Evolutionary conservation across 805 yeast species (phyloP).

Genomic region (Kodamaea laetipori): DNA sequence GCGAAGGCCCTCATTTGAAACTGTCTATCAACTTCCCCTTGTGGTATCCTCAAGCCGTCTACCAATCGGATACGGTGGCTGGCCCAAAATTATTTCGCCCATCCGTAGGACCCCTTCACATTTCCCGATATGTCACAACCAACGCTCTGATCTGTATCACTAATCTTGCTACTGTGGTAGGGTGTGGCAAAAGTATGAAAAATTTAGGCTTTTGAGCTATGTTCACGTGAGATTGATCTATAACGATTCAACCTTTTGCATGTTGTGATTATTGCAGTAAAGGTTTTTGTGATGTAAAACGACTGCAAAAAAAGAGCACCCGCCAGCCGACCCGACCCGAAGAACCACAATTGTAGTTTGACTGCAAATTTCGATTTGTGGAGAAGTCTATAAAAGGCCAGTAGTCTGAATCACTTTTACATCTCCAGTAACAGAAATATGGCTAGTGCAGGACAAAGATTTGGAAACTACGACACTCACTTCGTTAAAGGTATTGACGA

Average conservation of each 20-base stretch:
- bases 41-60: no score
- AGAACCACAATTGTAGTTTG: slow-evolving; percentile 3
- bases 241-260: no score
- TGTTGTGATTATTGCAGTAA: slow-evolving; percentile 1
- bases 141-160: neutral
- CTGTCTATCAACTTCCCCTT: no score
- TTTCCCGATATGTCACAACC: no score
- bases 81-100: no score
- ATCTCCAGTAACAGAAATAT: neutral
- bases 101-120: no score
- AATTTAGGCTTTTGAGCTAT: neutral
- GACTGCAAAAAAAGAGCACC: neutral
- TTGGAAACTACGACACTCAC: slow-evolving; percentile 48
- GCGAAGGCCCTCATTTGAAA: no score
- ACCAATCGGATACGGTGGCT: no score
- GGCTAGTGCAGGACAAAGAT: slow-evolving; percentile 17
- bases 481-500: slow-evolving; percentile 55
- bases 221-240: slow-evolving; percentile 5
- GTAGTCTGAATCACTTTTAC: neutral
- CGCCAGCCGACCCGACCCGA: slow-evolving; percentile 10
- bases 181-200: slow-evolving; percentile 3
- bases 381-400: slow-evolving; percentile 5
- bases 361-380: slow-evolving; percentile 1
- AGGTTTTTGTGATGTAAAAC: neutral
- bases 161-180: no score